Evolutionary conservation across 75 land plant species (phyloP).

Genomic region (Isoetes taiwanensis): DNA sequence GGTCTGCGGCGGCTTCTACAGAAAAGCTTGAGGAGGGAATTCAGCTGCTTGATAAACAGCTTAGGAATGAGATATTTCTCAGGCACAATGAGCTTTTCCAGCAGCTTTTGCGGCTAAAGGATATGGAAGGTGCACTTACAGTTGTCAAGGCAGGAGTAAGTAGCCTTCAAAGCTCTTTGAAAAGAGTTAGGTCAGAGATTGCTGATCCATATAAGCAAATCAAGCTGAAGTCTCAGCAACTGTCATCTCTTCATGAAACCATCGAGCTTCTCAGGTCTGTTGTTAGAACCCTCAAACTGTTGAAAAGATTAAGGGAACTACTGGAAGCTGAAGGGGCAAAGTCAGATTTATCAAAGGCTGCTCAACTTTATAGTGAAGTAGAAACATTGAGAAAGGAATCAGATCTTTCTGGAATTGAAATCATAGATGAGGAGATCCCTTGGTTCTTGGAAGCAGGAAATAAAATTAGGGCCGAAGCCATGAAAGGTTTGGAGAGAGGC

Average conservation of each 20-base stretch:
- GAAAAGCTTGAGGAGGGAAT: slow-evolving; percentile 73
- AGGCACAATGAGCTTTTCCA: slow-evolving; percentile 69
- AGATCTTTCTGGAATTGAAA: slow-evolving; percentile 51
- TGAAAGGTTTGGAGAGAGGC: slow-evolving; percentile 60
- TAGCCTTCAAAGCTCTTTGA: slow-evolving; percentile 55
- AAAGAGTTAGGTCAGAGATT: slow-evolving; percentile 50
- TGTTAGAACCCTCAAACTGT: slow-evolving; percentile 42
- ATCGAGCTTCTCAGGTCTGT: slow-evolving; percentile 50
- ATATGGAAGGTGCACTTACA: slow-evolving; percentile 44
- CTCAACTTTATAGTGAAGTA: slow-evolving; percentile 65
- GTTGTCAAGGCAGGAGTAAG: slow-evolving; percentile 42
- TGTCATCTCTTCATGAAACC: slow-evolving; percentile 52
- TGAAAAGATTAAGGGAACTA: slow-evolving; percentile 42
- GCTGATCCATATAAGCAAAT: slow-evolving; percentile 56
- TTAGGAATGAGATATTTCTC: slow-evolving; percentile 57
- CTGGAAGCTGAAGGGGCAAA: slow-evolving; percentile 21
- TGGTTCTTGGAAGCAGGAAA: slow-evolving; percentile 53
- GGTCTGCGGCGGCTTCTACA: slow-evolving; percentile 72
- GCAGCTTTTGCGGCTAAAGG: slow-evolving; percentile 53
- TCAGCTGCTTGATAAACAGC: slow-evolving; percentile 62
- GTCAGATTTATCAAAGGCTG: slow-evolving; percentile 66
- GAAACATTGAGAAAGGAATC: slow-evolving; percentile 40
- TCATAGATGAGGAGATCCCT: slow-evolving; percentile 54
- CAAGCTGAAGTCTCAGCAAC: slow-evolving; percentile 43
- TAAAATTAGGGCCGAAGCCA: slow-evolving; percentile 48